Base-by-base conservation (phyloP, 768 basidiomycete species). In the Lyophyllum semitale region DNA sequence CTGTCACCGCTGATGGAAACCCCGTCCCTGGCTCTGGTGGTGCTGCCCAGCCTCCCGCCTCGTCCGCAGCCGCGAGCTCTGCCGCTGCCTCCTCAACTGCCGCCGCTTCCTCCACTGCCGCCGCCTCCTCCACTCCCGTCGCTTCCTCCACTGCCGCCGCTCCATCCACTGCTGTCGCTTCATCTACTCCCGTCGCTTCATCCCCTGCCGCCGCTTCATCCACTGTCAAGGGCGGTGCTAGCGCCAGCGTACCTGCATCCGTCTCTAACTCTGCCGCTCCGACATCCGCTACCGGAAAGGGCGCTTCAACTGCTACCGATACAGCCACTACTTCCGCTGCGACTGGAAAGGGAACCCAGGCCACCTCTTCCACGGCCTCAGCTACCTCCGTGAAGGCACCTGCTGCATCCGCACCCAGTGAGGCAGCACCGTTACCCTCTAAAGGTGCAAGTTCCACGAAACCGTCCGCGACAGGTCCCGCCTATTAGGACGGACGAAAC, bases 1-100 rank as follows among this genome's bases (percentile, higher is more conserved):
- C 71, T 40, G 67, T 73, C 29, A 73, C 72, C 32, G 68, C 52
- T 6, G 64, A 69, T 62, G 72, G 74, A 22, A 62, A 68, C 0
- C 53, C 66, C 20, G 20, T 53, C 30, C 33, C 55, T 29, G 59
- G 53, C 52, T 62, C 64, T 51, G 60, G 55, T 48, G 62, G 61
- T 38, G 63, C 61, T 56, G 49, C 60, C 11, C 58, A 43, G 8
- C 18, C 42, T 7, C 48, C 60, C 18, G 33, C 47, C 12, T 37
- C 49, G n/a, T 48, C 38, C 35, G 37, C 17, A 38, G 55, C 51
- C 13, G 55, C 55, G 17, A 61, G 50, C 51, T 47, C 60, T 30
- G 42, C 40, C 46, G 53, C 55, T 30, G 54, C 59, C 25, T 45
- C 53, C 40, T 35, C n/a, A n/a, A n/a, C n/a, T n/a, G n/a, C n/a